Conservation (phyloP, 129 eudicot genomes). For the Oenanthe sinensis region DNA sequence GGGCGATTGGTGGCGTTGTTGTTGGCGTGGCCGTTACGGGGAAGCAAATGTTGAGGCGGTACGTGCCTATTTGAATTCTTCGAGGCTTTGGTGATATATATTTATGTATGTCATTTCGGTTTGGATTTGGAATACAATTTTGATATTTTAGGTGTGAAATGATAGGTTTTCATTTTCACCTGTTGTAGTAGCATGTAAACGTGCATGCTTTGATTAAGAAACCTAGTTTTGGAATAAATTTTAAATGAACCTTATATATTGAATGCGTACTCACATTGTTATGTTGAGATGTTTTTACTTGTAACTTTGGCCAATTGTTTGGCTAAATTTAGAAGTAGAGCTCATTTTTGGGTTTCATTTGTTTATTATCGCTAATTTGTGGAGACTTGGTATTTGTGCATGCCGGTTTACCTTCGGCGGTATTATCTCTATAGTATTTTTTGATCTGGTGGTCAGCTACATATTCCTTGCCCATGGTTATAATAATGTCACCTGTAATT, state of each 20-base stretch:
- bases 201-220: constrained; percentile 13
- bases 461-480: background rate
- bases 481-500: background rate
- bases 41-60: constrained; percentile 75
- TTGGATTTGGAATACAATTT: constrained; percentile 20
- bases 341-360: background rate
- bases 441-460: background rate
- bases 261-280: background rate
- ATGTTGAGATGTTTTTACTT: constrained; percentile 1
- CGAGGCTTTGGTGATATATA: background rate
- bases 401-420: background rate
- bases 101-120: background rate
- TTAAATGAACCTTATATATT: constrained; percentile 16
- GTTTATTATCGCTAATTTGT: background rate
- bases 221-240: constrained; percentile 26
- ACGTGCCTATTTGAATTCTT: constrained; percentile 52
- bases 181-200: constrained; percentile 6
- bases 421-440: background rate
- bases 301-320: constrained; percentile 1
- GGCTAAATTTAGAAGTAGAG: background rate
- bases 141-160: constrained; percentile 23
- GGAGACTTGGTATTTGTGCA: background rate
- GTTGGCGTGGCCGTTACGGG: constrained; percentile 70
- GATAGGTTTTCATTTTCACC: constrained; percentile 20
- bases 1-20: constrained; percentile 75